Conservation (phyloP, 106 monocot species). For the Dendrobium nobile region DNA sequence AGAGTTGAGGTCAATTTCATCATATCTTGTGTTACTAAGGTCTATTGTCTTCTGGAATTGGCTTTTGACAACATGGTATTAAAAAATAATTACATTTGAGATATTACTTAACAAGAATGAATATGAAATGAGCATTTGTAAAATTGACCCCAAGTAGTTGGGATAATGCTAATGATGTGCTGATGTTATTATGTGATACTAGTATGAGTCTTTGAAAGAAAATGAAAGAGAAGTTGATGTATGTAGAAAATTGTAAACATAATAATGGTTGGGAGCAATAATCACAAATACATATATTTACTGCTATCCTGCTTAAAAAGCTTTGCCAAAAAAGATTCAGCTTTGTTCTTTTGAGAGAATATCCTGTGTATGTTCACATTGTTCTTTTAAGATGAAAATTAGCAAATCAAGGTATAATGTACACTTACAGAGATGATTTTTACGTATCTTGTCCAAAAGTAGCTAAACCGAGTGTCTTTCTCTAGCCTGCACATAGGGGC, state of each 20-base stretch:
- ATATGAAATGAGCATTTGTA: background rate
- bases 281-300: background rate
- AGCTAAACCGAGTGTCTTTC: slow-evolving; percentile 35
- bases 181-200: background rate
- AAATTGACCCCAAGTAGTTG: background rate
- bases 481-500: slow-evolving; percentile 27
- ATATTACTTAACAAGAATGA: background rate
- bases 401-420: background rate
- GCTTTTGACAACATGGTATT: too few relatives aligned
- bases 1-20: too few relatives aligned
- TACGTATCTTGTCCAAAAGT: slow-evolving; percentile 31
- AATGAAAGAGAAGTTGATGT: background rate
- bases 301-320: background rate
- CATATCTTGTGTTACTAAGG: too few relatives aligned
- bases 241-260: background rate
- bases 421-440: slow-evolving; percentile 33
- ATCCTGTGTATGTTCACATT: background rate
- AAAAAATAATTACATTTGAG: background rate
- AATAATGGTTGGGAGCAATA: background rate
- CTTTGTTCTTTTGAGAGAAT: too few relatives aligned
- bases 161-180: background rate
- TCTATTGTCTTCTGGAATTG: too few relatives aligned
- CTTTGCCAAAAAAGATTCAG: too few relatives aligned
- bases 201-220: background rate
- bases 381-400: background rate